Evolutionary conservation across 805 yeast genomes (phyloP).

Genomic region (Danielia reshetovae): DNA sequence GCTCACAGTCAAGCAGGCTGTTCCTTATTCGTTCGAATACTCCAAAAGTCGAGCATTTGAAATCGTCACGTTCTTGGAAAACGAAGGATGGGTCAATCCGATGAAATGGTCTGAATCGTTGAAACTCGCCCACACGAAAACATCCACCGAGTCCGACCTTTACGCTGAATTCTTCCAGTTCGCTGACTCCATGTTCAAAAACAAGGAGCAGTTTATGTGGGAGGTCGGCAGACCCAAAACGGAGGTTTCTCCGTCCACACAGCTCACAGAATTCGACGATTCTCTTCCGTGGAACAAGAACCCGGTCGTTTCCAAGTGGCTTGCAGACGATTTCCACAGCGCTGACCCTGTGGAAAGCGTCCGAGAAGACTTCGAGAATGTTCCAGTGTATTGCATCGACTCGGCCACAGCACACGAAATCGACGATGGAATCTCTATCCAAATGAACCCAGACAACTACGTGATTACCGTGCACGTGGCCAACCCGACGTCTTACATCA

Average conservation of each 20-base stretch:
- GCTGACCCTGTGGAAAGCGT: conserved; percentile 26
- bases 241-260: background rate
- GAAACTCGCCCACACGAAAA: conserved; percentile 40
- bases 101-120: conserved; percentile 45
- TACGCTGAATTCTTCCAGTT: conserved; percentile 40
- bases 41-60: conserved; percentile 54
- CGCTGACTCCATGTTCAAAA: conserved; percentile 17
- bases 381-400: conserved; percentile 80
- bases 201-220: background rate
- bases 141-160: conserved; percentile 40
- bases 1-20: conserved; percentile 3
- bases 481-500: conserved; percentile 72
- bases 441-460: conserved; percentile 23
- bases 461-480: conserved; percentile 74
- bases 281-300: background rate
- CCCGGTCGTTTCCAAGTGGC: background rate
- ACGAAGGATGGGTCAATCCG: conserved; percentile 43
- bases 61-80: conserved; percentile 27
- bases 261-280: background rate
- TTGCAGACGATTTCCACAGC: conserved; percentile 15
- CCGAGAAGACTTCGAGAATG: conserved; percentile 40
- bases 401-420: conserved; percentile 77
- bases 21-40: conserved; percentile 33
- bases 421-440: conserved; percentile 86
- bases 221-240: background rate